Evolutionary conservation across 352 stramenopile genomes (phyloP).

Genomic region (Phytopythium sindhum): DNA sequence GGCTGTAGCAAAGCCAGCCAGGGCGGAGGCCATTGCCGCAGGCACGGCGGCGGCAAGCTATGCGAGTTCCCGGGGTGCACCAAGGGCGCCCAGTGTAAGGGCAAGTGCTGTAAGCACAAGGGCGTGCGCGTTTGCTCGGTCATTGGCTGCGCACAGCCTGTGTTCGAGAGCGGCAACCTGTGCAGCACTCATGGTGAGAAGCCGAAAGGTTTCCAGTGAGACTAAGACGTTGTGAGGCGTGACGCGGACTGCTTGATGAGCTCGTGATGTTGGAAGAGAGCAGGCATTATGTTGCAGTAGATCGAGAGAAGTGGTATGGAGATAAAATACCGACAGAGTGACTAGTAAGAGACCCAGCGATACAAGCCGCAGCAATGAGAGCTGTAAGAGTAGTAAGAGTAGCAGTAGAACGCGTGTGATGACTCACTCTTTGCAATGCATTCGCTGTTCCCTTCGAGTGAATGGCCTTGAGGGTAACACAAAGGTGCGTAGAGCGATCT

Average conservation of each 20-base stretch:
- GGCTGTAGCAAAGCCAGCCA: slow-evolving; percentile 57
- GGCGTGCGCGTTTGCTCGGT: slow-evolving; percentile 56
- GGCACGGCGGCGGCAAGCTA: slow-evolving; percentile 74
- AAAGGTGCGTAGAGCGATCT: too few relatives aligned
- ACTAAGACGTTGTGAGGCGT: not conserved
- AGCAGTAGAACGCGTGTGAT: too few relatives aligned
- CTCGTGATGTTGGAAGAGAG: too few relatives aligned
- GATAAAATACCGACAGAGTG: not conserved
- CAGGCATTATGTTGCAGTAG: not conserved
- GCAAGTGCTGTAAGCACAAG: slow-evolving; percentile 73
- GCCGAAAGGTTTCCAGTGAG: not conserved
- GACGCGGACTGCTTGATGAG: not conserved
- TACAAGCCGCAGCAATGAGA: too few relatives aligned
- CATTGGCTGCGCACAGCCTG: slow-evolving; percentile 36
- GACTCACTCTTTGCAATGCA: too few relatives aligned
- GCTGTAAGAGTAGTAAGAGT: too few relatives aligned
- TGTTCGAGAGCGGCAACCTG: not conserved
- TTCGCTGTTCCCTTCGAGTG: too few relatives aligned
- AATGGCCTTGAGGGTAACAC: too few relatives aligned
- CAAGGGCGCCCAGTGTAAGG: slow-evolving; percentile 74
- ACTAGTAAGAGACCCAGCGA: not conserved
- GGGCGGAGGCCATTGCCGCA: slow-evolving; percentile 65
- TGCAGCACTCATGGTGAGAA: not conserved
- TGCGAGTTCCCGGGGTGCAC: slow-evolving; percentile 77
- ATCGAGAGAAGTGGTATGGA: not conserved